Evolutionary conservation across 768 basidiomycete species (phyloP).

Genomic region (Filobasidium wieringae): DNA sequence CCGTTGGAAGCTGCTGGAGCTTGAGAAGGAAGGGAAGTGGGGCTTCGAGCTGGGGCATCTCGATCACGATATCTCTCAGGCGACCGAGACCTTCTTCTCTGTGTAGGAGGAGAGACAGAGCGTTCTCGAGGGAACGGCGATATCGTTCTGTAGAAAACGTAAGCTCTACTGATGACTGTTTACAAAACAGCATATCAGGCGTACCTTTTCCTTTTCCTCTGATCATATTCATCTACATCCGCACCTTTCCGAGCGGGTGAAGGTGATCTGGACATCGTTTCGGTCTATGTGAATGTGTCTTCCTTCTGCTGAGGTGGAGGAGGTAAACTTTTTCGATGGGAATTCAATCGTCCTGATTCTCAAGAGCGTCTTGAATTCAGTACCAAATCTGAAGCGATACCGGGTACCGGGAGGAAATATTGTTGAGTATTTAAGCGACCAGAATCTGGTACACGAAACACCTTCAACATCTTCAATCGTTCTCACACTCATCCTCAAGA

Average conservation of each 20-base stretch:
- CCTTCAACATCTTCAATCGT: too few species aligned
- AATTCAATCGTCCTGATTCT: too few species aligned
- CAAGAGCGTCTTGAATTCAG: too few species aligned
- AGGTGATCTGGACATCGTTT: constrained; percentile 13
- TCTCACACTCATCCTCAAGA: too few species aligned
- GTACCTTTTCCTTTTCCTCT: constrained; percentile 21
- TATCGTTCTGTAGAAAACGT: constrained; percentile 8
- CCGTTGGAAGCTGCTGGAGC: constrained; percentile 13
- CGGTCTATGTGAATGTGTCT: too few species aligned
- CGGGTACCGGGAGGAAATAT: too few species aligned
- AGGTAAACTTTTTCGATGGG: too few species aligned
- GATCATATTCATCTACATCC: not conserved
- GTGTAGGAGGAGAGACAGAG: constrained; percentile 34
- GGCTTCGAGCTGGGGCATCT: not conserved
- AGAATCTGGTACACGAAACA: too few species aligned
- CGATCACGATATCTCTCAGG: constrained; percentile 26
- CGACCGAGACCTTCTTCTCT: constrained; percentile 30
- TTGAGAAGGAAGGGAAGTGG: not conserved
- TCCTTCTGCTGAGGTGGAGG: too few species aligned
- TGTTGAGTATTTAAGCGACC: too few species aligned
- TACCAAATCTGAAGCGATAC: too few species aligned
- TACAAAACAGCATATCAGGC: not conserved
- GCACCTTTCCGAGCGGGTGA: constrained; percentile 3
- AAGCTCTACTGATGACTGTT: not conserved
- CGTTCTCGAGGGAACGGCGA: constrained; percentile 36